Conservation (phyloP, 176 grass and related monocot species). For the Puccinellia tenuiflora region DNA sequence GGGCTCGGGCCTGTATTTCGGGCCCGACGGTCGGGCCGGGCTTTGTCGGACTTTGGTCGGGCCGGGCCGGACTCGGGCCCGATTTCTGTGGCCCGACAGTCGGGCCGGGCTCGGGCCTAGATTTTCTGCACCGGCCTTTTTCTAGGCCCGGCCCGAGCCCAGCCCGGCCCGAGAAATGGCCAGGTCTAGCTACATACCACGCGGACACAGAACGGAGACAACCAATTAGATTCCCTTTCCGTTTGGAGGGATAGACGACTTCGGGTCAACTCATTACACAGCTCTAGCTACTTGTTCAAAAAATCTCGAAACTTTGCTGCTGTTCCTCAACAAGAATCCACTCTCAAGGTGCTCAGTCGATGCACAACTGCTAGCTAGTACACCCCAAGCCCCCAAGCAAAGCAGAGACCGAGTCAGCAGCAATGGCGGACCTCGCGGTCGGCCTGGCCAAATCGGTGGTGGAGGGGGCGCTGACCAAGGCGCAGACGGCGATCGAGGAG, state of each 20-base stretch:
- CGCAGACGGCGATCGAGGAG: constrained; percentile 2
- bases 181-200: no score
- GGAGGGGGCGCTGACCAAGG: neutral
- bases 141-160: no score
- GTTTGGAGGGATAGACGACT: neutral
- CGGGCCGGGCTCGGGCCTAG: no score
- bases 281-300: neutral
- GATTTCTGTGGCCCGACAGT: no score
- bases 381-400: neutral
- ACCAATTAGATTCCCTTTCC: neutral
- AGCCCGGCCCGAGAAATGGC: no score
- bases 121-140: no score
- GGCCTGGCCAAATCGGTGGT: constrained; percentile 20
- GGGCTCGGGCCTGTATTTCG: no score
- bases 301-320: neutral
- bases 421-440: constrained; percentile 23
- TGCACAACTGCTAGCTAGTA: neutral
- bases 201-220: no score
- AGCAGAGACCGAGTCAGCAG: neutral
- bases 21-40: no score
- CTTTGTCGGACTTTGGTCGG: no score
- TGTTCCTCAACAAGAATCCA: neutral
- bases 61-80: no score
- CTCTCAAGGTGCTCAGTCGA: neutral
- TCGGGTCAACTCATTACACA: neutral